These are phyloP conservation scores for Pterulicium gracile DNA, from an alignment of 1,284 basidiomycete species.

Conservation along the genomic window DNA sequence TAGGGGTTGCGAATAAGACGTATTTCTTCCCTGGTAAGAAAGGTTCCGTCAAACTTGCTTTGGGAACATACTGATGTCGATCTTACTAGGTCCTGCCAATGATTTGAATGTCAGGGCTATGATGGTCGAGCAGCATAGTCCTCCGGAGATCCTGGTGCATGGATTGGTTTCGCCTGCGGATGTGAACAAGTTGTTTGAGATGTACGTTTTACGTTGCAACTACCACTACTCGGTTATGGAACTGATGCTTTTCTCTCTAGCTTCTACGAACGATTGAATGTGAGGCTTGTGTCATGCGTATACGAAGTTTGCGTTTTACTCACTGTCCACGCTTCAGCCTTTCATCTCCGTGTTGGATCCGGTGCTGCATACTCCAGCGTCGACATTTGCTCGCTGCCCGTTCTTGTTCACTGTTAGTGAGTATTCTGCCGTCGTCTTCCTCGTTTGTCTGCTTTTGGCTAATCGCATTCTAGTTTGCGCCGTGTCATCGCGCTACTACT, in stretches of 20 bases:
- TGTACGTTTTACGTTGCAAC: slow-evolving; percentile 43
- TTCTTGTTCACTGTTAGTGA: slow-evolving; percentile 75
- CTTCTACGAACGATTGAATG: slow-evolving; percentile 63
- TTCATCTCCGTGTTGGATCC: slow-evolving; percentile 70
- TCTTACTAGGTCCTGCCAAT: slow-evolving; percentile 47
- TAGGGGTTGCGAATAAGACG: slow-evolving; percentile 67
- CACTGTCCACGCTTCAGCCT: slow-evolving; percentile 43
- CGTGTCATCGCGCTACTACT: slow-evolving; percentile 64
- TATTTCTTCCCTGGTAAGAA: slow-evolving; percentile 73
- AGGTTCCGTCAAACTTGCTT: slow-evolving; percentile 7
- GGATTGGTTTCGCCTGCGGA: slow-evolving; percentile 73
- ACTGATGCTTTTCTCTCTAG: slow-evolving; percentile 26
- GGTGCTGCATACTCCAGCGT: slow-evolving; percentile 57
- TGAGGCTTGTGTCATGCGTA: slow-evolving; percentile 23
- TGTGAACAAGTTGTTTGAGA: slow-evolving; percentile 74
- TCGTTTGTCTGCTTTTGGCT: slow-evolving; percentile 5
- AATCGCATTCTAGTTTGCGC: slow-evolving; percentile 48
- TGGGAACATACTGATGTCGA: not conserved
- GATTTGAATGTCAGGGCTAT: slow-evolving; percentile 57
- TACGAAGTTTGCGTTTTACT: no score
- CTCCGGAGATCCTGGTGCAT: slow-evolving; percentile 75
- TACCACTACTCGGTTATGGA: slow-evolving; percentile 8
- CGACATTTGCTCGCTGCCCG: slow-evolving; percentile 68
- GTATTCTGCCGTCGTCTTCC: slow-evolving; percentile 20
- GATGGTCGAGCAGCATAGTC: slow-evolving; percentile 70